Evolutionary conservation across 1,139 yeast genomes (phyloP), one percentile per base, ranked within the genome.

Genomic region (Sugiyamaella castrensis): DNA sequence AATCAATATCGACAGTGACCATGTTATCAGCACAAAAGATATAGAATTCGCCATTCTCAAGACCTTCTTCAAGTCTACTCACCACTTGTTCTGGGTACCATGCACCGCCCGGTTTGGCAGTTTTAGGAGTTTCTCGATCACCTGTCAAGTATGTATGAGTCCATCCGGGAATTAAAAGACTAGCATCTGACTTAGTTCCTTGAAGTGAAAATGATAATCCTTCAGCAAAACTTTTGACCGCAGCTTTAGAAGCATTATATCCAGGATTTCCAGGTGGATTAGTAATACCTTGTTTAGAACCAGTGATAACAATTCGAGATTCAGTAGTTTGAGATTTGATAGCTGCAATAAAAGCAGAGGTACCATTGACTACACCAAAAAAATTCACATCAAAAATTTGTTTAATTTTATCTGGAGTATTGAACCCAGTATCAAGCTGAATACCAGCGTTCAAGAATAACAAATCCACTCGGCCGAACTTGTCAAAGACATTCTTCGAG

Each of bases 181-280:
- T 63, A 8, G 57, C 65, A 19, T 56, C 53, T 34, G 58, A 52
- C 12, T 40, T 31, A 15, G 54, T 48, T 1, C 53, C 58, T 12
- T 53, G 52, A 15, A 60, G 50, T 12, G 56, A 56, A 48, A 52
- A 61, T 7, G 65, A 58, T 35, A 61, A 43, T 12, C 62, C 64
- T 51, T 62, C 65, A 26, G 62, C 63, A 43, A 56, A 53, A 13
- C 56, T 52, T 43, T 60, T 59, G 38, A 62, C 54, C 1, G 65
- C 65, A n/a, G 64, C 64, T 50, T 62, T 62, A 27, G 64, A 59
- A 11, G 64, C 60, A 51, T 62, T 62, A 55, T 62, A 62, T 28
- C 60, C 63, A 9, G 64, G 63, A 44, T 62, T 62, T 1, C 65
- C 65, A 4, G 65, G 65, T 6, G 65, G 65, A 47, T 61, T 61